A percentile compares a stretch with the other conserved stretches of the same genome.
Conservation (phyloP, 495 filamentous ascomycete genomes). For the Xylaria curta region DNA sequence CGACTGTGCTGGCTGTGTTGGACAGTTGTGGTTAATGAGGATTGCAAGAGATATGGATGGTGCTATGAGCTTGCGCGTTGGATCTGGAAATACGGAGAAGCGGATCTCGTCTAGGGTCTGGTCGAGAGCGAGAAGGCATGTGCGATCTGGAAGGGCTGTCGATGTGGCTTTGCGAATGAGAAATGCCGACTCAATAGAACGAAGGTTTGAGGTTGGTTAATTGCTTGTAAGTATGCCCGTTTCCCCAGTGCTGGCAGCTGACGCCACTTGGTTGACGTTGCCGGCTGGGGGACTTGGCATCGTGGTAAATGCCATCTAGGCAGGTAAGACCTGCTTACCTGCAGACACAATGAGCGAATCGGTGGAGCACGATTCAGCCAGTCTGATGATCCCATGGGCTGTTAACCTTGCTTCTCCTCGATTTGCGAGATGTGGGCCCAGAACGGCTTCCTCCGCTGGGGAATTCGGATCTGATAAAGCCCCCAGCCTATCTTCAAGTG, state of each 20-base stretch:
- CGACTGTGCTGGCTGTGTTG: background rate
- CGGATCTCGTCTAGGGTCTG: background rate
- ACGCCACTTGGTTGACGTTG: background rate
- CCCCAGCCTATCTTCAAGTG: background rate
- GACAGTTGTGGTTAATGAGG: background rate
- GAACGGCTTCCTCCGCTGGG: conserved; percentile 4
- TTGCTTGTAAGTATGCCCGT: background rate
- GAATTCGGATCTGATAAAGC: conserved; percentile 11
- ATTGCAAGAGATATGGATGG: background rate
- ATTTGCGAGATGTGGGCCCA: background rate
- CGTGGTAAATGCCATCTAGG: too few relatives aligned
- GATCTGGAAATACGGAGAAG: background rate
- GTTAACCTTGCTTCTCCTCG: background rate
- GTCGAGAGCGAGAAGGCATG: conserved; percentile 5
- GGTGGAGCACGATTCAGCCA: background rate
- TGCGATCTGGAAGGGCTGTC: conserved; percentile 10
- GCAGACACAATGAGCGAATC: conserved; percentile 1
- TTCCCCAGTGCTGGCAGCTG: background rate
- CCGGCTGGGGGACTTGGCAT: background rate
- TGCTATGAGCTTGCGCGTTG: background rate
- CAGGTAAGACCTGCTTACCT: background rate
- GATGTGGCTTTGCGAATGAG: conserved; percentile 15
- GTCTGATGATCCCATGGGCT: background rate
- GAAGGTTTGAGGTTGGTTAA: background rate
- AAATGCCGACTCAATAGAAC: conserved; percentile 8